These are phyloP conservation scores for Kregervanrija pseudodelftensis DNA, from an alignment of 805 yeast genomes.

Conservation along the genomic window DNA sequence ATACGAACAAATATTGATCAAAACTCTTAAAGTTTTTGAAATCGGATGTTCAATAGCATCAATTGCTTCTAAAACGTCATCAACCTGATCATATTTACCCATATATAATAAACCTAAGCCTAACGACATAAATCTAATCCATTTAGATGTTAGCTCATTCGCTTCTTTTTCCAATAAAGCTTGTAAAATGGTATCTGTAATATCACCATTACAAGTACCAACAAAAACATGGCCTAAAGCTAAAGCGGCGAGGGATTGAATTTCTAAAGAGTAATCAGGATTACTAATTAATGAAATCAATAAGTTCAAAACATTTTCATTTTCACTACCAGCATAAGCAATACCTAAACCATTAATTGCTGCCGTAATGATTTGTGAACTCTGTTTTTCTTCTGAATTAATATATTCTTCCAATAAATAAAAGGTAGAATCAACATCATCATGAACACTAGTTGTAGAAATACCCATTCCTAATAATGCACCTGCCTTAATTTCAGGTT, in stretches of 20 bases:
- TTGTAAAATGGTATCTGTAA: constrained; percentile 86
- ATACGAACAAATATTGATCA: constrained; percentile 88
- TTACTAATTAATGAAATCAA: constrained; percentile 81
- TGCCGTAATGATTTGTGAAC: constrained; percentile 60
- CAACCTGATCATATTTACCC: constrained; percentile 91
- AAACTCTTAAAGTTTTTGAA: constrained; percentile 78
- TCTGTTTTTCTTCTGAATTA: constrained; percentile 38
- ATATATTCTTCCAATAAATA: constrained; percentile 75
- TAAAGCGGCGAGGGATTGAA: constrained; percentile 78
- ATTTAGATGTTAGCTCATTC: constrained; percentile 70
- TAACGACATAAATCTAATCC: constrained; percentile 84
- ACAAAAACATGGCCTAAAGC: constrained; percentile 92
- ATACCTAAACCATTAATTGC: constrained; percentile 89
- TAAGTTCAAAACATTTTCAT: constrained; percentile 72
- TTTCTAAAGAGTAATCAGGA: constrained; percentile 63
- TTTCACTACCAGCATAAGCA: constrained; percentile 90
- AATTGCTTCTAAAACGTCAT: constrained; percentile 88
- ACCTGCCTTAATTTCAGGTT: constrained; percentile 89
- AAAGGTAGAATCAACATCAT: constrained; percentile 89
- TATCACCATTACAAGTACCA: constrained; percentile 92
- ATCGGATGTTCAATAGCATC: constrained; percentile 95
- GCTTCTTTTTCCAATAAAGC: constrained; percentile 81
- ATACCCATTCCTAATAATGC: constrained; percentile 94
- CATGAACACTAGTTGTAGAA: constrained; percentile 86
- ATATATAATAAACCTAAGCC: constrained; percentile 88